phyloP scores from a whole-genome alignment of 768 basidiomycete genomes.

The Pholiota conissans region DNA sequence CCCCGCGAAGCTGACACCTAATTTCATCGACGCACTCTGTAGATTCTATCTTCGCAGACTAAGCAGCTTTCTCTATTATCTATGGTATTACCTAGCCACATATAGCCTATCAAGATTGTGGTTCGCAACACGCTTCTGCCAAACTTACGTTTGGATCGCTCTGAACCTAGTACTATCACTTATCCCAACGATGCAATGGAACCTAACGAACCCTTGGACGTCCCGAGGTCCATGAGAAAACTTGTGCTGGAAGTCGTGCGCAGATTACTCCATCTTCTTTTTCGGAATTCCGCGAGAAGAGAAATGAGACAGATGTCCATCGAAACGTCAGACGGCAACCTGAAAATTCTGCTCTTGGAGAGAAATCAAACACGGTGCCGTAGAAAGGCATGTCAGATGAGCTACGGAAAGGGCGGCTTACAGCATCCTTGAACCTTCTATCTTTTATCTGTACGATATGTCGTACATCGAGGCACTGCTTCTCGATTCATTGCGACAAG shows the following conservation, averaged over 20 bases:
- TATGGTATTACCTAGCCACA: too few relatives aligned
- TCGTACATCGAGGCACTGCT: too few relatives aligned
- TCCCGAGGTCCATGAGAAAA: too few relatives aligned
- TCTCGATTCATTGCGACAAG: too few relatives aligned
- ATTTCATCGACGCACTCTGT: not conserved
- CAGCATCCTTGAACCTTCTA: not conserved
- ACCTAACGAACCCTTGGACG: too few relatives aligned
- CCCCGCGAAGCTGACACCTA: not conserved
- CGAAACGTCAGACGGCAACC: not conserved
- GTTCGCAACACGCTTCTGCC: too few relatives aligned
- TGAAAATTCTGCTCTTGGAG: not conserved
- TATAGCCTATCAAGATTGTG: too few relatives aligned
- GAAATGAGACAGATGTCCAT: not conserved
- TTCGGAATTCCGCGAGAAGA: not conserved
- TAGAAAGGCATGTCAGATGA: not conserved
- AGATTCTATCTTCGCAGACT: not conserved
- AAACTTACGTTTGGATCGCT: too few relatives aligned
- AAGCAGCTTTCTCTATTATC: not conserved
- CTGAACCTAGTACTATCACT: too few relatives aligned
- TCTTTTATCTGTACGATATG: not conserved
- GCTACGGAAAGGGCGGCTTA: not conserved
- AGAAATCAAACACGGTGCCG: not conserved
- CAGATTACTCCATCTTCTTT: not conserved
- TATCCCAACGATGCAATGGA: too few relatives aligned
- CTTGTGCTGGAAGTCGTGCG: not conserved